Percentiles rank a stretch among this genome's conserved stretches.
Conservation (phyloP, 257 asterid species). For the Agastache rugosa region DNA sequence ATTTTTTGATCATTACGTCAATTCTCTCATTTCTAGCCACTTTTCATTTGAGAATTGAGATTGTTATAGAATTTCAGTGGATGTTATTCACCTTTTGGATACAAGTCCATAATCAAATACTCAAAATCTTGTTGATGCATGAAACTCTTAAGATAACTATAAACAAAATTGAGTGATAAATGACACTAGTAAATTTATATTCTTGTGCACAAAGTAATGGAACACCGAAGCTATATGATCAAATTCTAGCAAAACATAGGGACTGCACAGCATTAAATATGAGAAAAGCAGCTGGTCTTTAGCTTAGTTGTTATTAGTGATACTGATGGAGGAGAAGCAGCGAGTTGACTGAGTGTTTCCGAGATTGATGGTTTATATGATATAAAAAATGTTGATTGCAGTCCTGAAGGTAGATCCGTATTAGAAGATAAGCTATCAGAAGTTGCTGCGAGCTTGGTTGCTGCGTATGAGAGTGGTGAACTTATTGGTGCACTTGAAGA, state of each 20-base stretch:
- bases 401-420: slow-evolving; percentile 70
- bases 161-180: neutral
- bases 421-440: slow-evolving; percentile 77
- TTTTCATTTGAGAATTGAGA: slow-evolving; percentile 16
- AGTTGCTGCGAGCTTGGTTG: slow-evolving; percentile 73
- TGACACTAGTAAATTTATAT: neutral
- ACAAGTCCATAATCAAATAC: neutral
- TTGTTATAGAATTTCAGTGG: neutral
- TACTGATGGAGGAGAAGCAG: neutral
- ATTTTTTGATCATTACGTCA: neutral
- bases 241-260: neutral
- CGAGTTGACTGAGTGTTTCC: neutral
- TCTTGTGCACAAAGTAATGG: neutral
- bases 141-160: neutral
- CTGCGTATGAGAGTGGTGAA: slow-evolving; percentile 83
- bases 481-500: slow-evolving; percentile 73
- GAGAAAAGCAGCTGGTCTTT: neutral
- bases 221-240: neutral
- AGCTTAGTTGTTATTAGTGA: neutral
- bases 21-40: slow-evolving; percentile 13
- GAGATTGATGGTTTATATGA: neutral
- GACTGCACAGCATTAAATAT: neutral
- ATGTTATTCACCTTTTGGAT: neutral
- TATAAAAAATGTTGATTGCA: slow-evolving; percentile 42
- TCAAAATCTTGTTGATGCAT: neutral